Evolutionary conservation across 2,329 filamentous ascomycete genomes (phyloP).

Genomic region (Shiraia sp.): DNA sequence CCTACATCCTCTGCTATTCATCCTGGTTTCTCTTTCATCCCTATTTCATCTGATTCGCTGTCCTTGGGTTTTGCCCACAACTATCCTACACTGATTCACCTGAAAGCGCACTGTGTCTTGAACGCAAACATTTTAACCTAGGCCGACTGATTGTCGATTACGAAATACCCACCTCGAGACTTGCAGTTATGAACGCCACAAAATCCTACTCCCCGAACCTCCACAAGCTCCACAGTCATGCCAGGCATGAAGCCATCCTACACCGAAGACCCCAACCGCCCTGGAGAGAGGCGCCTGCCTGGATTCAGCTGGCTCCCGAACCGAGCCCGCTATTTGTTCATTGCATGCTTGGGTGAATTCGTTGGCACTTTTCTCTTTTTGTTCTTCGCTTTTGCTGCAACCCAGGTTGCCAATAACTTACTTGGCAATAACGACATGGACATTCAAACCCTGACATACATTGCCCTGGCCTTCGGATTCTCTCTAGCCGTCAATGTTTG

Average conservation of each 20-base stretch:
- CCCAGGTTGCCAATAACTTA: constrained; percentile 44
- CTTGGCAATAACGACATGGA: constrained; percentile 28
- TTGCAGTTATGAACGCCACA: constrained; percentile 44
- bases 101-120: constrained; percentile 24
- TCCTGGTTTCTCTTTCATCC: not conserved
- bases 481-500: constrained; percentile 46
- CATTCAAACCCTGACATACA: constrained; percentile 37
- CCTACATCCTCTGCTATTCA: constrained; percentile 2
- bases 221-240: constrained; percentile 43
- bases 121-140: constrained; percentile 23
- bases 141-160: constrained; percentile 16
- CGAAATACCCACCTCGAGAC: constrained; percentile 7
- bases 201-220: constrained; percentile 22
- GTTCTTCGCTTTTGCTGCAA: constrained; percentile 46
- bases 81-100: constrained; percentile 4
- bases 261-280: constrained; percentile 35
- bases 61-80: not conserved
- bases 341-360: constrained; percentile 51
- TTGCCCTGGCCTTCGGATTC: constrained; percentile 43
- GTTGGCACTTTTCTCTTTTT: constrained; percentile 47
- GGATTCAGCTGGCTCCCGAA: constrained; percentile 51
- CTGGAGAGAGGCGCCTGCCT: constrained; percentile 44
- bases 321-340: constrained; percentile 46
- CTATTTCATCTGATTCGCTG: constrained; percentile 2
- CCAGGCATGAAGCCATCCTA: constrained; percentile 44